Percentiles rank a stretch among this genome's conserved stretches.
Evolutionary conservation across 768 basidiomycete genomes (phyloP).

Genomic region (Tricholomella constricta): DNA sequence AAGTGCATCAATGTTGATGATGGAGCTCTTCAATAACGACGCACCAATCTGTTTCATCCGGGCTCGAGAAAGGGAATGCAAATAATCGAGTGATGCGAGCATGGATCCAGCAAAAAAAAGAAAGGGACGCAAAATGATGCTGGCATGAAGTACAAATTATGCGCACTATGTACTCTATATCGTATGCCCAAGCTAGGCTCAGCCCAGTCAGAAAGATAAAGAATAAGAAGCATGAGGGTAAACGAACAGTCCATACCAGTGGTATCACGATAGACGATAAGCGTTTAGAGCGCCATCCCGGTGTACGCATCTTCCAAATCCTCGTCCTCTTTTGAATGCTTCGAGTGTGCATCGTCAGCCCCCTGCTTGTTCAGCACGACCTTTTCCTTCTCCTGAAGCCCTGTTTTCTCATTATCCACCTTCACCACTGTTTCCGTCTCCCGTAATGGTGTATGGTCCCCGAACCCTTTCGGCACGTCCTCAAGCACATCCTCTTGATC

Average conservation of each 20-base stretch:
- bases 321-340: slow-evolving; percentile 9
- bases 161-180: slow-evolving; percentile 5
- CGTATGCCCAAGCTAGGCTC: not conserved
- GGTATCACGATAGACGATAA: not conserved
- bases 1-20: too few relatives aligned
- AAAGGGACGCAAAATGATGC: not conserved
- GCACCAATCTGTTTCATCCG: too few relatives aligned
- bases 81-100: too few relatives aligned
- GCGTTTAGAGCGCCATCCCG: slow-evolving; percentile 13
- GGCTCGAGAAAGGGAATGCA: too few relatives aligned
- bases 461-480: not conserved
- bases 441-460: not conserved
- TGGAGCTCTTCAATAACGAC: too few relatives aligned
- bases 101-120: not conserved
- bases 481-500: slow-evolving; percentile 9
- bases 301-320: slow-evolving; percentile 14
- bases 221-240: not conserved
- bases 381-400: not conserved
- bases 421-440: not conserved
- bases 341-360: slow-evolving; percentile 3
- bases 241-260: not conserved
- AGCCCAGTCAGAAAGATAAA: slow-evolving; percentile 1
- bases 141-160: slow-evolving; percentile 11
- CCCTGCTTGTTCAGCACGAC: not conserved
- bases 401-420: not conserved